A percentile compares a stretch with the other conserved stretches of the same genome.
Conservation (phyloP, 1,284 basidiomycete genomes). For the Fomitopsis palustris region DNA sequence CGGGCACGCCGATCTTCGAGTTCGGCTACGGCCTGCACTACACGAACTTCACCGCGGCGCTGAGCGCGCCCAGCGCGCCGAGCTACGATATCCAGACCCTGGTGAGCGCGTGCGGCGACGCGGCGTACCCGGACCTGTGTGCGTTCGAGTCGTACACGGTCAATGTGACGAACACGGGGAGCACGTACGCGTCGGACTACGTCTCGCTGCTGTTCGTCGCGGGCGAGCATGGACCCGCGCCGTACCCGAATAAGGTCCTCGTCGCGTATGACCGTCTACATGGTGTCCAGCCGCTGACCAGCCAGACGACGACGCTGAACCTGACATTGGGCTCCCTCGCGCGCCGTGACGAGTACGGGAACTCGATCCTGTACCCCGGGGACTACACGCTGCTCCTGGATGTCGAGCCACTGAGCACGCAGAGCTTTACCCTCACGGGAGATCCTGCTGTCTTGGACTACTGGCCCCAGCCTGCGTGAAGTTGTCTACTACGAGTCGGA, state of each 20-base stretch:
- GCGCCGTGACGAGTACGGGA: slow-evolving; percentile 44
- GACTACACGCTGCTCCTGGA: slow-evolving; percentile 45
- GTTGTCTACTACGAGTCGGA: too few relatives aligned
- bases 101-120: slow-evolving; percentile 23
- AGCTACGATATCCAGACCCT: slow-evolving; percentile 41
- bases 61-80: slow-evolving; percentile 19
- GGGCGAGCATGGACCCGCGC: slow-evolving; percentile 44
- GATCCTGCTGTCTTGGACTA: slow-evolving; percentile 20
- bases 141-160: slow-evolving; percentile 46
- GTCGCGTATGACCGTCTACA: slow-evolving; percentile 48
- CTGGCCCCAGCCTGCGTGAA: slow-evolving; percentile 7
- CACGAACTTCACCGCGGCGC: slow-evolving; percentile 45
- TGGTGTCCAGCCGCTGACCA: slow-evolving; percentile 33
- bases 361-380: slow-evolving; percentile 44
- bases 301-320: slow-evolving; percentile 34
- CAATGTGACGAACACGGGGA: slow-evolving; percentile 45
- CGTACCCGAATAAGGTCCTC: slow-evolving; percentile 50
- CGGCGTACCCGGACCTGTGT: slow-evolving; percentile 39
- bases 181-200: slow-evolving; percentile 43
- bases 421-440: slow-evolving; percentile 42
- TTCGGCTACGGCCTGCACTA: slow-evolving; percentile 53
- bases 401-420: slow-evolving; percentile 19
- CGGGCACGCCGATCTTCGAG: slow-evolving; percentile 43
- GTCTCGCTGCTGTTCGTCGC: slow-evolving; percentile 51
- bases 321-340: slow-evolving; percentile 50